Base-by-base conservation (phyloP, 306 rosid species). In the Biancaea sappan region DNA sequence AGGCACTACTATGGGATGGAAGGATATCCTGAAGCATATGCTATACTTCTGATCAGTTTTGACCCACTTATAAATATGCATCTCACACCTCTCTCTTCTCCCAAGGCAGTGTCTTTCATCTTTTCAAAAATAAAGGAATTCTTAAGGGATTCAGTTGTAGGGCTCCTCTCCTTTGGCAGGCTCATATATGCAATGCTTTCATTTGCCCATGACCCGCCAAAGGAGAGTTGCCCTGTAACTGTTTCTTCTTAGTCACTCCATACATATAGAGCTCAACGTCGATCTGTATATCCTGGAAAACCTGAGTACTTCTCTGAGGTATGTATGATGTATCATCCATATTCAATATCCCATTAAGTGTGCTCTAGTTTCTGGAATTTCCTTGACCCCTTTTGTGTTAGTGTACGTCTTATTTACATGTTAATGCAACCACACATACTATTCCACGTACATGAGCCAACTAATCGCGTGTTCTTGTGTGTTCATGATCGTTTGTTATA, bases 171-270 rank as follows among this genome's bases (percentile, higher is more conserved):
- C 84, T 63, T 73, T 86, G 97, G 96, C 96, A 84, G 91, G 77
- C 37, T 5, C 24, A 0, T 13, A 15, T 15, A 57, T 24, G 0
- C 5, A 4, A 47, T 5, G 22, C 16, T 16, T 22, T 53, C 31
- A 53, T 6, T 53, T 11, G 16, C 5, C 28, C 46, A 61, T 79
- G 51, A 66, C 57, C 91, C 31, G 93, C 97, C 97, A 92, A 92
- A 89, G 91, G 88, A 92, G 97, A 92, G 96, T 89, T 89, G 93
- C 90, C 97, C 97, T 84, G 69, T 73, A 54, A 77, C 78, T 86
- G 77, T 56, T 83, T 84, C 66, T 79, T 92, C 90, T 89, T 87
- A 79, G 74, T 83, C 6, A 1, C 16, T 12, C 1, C 2, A 1
- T n/a, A 1, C 2, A 5, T 41, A 0, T 47, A 51, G n/a, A 2